Evolutionary conservation across 345 rosid genomes (phyloP), one percentile per base, ranked within the genome.

Genomic region (thale cress (Arabidopsis thaliana)): DNA sequence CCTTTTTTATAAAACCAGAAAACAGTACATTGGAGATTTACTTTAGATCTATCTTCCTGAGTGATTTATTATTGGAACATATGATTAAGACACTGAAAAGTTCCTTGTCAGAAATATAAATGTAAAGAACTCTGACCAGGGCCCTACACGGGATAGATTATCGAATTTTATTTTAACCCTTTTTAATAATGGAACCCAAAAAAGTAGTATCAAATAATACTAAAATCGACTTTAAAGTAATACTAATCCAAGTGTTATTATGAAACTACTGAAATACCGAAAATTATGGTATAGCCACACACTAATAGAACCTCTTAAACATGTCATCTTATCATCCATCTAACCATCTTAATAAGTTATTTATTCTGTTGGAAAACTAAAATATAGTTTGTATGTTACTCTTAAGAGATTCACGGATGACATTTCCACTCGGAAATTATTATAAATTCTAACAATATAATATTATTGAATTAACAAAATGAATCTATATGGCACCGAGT

Each of bases 41-140:
- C 75, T 68, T 76, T 69, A 76, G 74, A 76, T 76, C 79, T 76
- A 76, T 76, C 80, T 76, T 69, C 24, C 59, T 55, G 71, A 76
- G 52, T 76, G 70, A 45, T 44, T 41, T 28, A 76, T 69, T 25
- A 76, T 76, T 76, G 59, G 51, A 63, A 45, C 75, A 0, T 53
- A 76, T 76, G 80, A 76, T 76, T 76, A 76, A 69, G 64, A 61
- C 79, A 52, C 74, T 69, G 7, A 76, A 76, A 69, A 76, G 58
- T 44, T 69, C 59, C 13, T 52, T 69, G 75, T 53, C 79, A 69
- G 74, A 53, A 52, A 59, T 69, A 68, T 7, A 61, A 50, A 42
- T 44, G 42, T 69, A 69, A 62, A 53, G 16, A 69, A 62, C 34
- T 36, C 49, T 61, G 30, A 41, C 69, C 52, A n/a, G 33, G 74